Evolutionary conservation across 352 stramenopile species (phyloP).

Genomic region (Phytophthora palmivora): DNA sequence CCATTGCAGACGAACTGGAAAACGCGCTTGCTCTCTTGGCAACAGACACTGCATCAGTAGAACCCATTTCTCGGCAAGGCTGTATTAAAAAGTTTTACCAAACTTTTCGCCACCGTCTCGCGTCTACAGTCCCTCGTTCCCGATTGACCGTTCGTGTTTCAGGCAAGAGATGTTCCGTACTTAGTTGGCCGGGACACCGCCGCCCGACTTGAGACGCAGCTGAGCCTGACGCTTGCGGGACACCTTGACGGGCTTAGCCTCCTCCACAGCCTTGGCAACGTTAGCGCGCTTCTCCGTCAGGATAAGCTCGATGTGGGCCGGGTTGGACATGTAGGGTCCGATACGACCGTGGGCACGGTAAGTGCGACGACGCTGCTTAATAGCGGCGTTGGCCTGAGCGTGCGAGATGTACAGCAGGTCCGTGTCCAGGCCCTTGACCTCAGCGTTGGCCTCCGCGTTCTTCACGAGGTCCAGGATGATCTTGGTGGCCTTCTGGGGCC

Average conservation of each 20-base stretch:
- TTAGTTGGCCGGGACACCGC: constrained; percentile 87
- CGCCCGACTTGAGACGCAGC: constrained; percentile 90
- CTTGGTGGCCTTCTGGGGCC: constrained; percentile 98
- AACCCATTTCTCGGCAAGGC: constrained; percentile 81
- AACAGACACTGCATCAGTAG: constrained; percentile 59
- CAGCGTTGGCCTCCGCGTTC: constrained; percentile 99
- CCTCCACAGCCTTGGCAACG: constrained; percentile 93
- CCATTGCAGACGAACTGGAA: constrained; percentile 28
- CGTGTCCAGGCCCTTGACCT: constrained; percentile 97
- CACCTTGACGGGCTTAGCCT: constrained; percentile 85
- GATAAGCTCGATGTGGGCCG: constrained; percentile 99
- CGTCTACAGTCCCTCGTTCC: constrained; percentile 56
- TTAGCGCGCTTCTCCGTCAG: constrained; percentile 96
- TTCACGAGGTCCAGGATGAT: constrained; percentile 98
- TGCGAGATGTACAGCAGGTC: constrained; percentile 98
- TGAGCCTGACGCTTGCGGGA: constrained; percentile 90
- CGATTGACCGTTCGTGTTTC: constrained; percentile 39
- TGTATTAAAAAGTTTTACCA: constrained; percentile 81
- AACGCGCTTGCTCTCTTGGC: constrained; percentile 39
- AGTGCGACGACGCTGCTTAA: constrained; percentile 98
- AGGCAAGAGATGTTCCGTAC: constrained; percentile 38
- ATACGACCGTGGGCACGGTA: constrained; percentile 98
- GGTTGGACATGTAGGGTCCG: constrained; percentile 98
- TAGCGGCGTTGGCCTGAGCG: constrained; percentile 97
- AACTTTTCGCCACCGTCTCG: constrained; percentile 47